Evolutionary conservation across 192 early-diverging fungal genomes (phyloP), one percentile per base, ranked within the genome.

Genomic region (Linnemannia schmuckeri): DNA sequence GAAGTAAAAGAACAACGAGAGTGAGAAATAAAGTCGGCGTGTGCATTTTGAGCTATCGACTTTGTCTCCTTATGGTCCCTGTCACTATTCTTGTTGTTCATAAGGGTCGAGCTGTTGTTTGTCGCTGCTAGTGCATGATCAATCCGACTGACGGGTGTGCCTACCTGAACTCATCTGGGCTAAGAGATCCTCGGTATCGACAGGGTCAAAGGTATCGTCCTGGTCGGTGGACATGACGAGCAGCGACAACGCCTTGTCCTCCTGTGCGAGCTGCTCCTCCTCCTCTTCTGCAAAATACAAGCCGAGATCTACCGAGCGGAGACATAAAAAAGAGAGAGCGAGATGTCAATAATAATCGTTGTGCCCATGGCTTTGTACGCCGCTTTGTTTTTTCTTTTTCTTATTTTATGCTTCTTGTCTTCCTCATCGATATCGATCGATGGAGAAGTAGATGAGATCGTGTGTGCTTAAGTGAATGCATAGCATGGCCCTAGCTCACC

Each of bases 211-310:
- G 44, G 83, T 44, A 41, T 86, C 83, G 30, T 86, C 83, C 22
- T 86, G 83, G 30, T 86, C 83, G 35, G 54, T 77, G 52, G 74
- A 42, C 40, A 86, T 79, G 10, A 86, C 83, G n/a, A 86, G 75
- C 22, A 77, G 77, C 17, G 83, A 86, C 33, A 86, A 79, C 44
- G 83, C 83, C 79, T 81, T 86, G 55, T 86, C 83, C 40, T 86
- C 83, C 61, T 80, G 83, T 44, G 41, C 83, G 37, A 86, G 70
- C n/a, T 86, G 83, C 30, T 86, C 83, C 30, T 86, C 83, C 42
- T 86, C 83, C n/a, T 86, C 83, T 12, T 86, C 83, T 55, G 79
- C 83, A 74, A 86, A 86, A 49, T 86, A 86, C 70, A 86, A 77
- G 79, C 83, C 83, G 57, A 86, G 83, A 80, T 86, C 83, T 86